These are phyloP conservation scores for Globisporangium polare DNA, from an alignment of 352 stramenopile species.

Conservation along the genomic window DNA sequence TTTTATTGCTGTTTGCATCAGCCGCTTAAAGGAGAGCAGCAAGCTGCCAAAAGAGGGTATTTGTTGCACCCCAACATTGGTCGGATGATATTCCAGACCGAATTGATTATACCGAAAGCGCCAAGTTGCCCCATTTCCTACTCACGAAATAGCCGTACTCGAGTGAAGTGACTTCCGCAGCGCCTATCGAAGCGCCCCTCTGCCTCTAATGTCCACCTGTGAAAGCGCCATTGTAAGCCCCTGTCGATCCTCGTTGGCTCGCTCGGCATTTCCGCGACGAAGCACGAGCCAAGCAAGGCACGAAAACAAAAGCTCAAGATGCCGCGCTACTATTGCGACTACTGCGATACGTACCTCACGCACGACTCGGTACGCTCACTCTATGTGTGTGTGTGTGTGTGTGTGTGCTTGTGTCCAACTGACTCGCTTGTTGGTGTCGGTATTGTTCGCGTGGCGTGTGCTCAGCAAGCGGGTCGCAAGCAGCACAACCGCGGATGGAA, in stretches of 20 bases:
- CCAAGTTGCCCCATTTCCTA: no score
- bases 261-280: not conserved
- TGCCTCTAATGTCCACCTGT: not conserved
- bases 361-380: slow-evolving; percentile 82
- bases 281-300: not conserved
- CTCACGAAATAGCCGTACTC: not conserved
- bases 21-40: no score
- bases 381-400: not conserved
- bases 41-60: no score
- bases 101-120: no score
- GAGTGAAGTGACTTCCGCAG: not conserved
- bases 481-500: slow-evolving; percentile 95
- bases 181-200: not conserved
- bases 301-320: slow-evolving; percentile 29
- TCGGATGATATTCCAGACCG: no score
- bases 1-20: no score
- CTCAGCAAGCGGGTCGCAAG: slow-evolving; percentile 87
- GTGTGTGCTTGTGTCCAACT: not conserved
- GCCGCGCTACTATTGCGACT: slow-evolving; percentile 94
- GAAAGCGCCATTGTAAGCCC: not conserved
- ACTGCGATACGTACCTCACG: slow-evolving; percentile 94
- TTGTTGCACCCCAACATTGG: no score
- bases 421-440: not conserved
- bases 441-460: slow-evolving; percentile 3
- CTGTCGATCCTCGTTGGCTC: not conserved